Evolutionary conservation across 2,329 filamentous ascomycete genomes (phyloP), one percentile per base, ranked within the genome.

Genomic region (Macrophomina tecta): DNA sequence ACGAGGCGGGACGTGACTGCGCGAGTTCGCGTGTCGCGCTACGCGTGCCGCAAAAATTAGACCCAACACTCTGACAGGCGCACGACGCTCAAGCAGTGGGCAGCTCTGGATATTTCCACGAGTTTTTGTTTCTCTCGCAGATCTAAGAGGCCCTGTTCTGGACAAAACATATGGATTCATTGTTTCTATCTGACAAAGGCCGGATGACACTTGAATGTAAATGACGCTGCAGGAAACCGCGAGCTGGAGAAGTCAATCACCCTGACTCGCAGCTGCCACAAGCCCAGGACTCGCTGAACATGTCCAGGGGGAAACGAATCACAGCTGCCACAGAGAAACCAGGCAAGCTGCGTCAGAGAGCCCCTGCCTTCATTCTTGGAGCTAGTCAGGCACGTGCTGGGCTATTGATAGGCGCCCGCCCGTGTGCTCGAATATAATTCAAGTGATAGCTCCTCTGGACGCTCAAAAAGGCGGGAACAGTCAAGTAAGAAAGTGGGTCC

Each of bases 281-380:
- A 61, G 36, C 61, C n/a, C 16, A 61, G 64, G 55, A 40, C 23
- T 23, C 23, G 23, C 23, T 23, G 23, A 23, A 3, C 16, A 42
- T 66, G 46, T 66, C n/a, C 16, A 61, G 64, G 55, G 52, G 16
- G 64, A 66, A 66, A 66, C 64, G 64, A 66, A 42, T 45, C 53
- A 66, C 46, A 66, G 52, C 64, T 51, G 12, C 64, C 64, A 66
- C 64, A 34, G 52, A 32, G 8, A 12, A 23, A 51, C 18, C 52
- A 52, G 55, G 64, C 30, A 40, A 60, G 64, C 48, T 53, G 55
- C 61, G 53, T 61, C 64, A 66, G 64, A 66, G 46, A 61, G 45
- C 53, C 64, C 64, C 23, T 51, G 36, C 34, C 14, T 51, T 66
- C 36, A 51, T 32, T 66, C 55, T 66, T 34, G 64, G 64, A 66